phyloP scores from a whole-genome alignment of 2,329 filamentous ascomycete species.

The Alternaria rosae region DNA sequence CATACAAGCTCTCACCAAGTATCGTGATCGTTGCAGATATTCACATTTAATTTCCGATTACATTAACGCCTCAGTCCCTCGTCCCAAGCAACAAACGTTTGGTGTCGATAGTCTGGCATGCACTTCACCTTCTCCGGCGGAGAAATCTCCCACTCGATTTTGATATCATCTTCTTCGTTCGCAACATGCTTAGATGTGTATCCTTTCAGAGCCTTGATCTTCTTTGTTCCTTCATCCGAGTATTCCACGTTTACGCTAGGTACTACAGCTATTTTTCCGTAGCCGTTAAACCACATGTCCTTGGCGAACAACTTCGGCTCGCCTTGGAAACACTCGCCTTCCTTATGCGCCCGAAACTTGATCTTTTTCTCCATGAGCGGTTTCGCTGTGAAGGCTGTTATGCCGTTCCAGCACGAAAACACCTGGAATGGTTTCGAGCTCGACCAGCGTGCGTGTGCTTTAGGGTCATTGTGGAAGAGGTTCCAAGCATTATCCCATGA shows the following conservation, averaged over 20 bases:
- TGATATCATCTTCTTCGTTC: conserved; percentile 39
- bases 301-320: conserved; percentile 66
- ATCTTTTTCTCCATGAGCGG: conserved; percentile 57
- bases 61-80: conserved; percentile 1
- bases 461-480: conserved; percentile 60
- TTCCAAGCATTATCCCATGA: conserved; percentile 52
- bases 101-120: conserved; percentile 46
- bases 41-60: background rate
- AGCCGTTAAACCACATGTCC: conserved; percentile 56
- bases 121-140: conserved; percentile 60
- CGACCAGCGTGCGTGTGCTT: conserved; percentile 45
- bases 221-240: conserved; percentile 53
- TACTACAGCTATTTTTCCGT: conserved; percentile 63
- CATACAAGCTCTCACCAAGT: background rate
- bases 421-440: conserved; percentile 63
- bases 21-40: background rate
- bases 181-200: conserved; percentile 52
- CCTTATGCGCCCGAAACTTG: conserved; percentile 53
- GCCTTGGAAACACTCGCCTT: conserved; percentile 61
- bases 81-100: conserved; percentile 22
- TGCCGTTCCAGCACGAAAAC: conserved; percentile 69
- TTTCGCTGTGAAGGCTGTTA: conserved; percentile 57
- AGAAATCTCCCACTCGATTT: conserved; percentile 54
- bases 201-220: conserved; percentile 61
- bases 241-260: conserved; percentile 66